Conservation (phyloP, 257 asterid species). For the Capsicum pubescens region DNA sequence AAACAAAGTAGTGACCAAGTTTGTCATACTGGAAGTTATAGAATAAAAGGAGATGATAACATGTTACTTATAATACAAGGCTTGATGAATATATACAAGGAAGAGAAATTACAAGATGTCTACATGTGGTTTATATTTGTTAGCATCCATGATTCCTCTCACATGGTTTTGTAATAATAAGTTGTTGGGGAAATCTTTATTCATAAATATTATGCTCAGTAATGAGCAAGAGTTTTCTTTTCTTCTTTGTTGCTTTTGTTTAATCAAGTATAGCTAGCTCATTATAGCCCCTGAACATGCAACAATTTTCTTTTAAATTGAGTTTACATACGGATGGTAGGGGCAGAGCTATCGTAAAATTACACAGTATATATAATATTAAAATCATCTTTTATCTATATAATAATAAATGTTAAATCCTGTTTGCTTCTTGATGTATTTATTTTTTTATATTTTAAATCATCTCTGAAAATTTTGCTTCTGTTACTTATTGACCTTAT, state of each 20-base stretch:
- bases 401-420: too few species aligned
- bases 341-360: too few species aligned
- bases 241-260: background rate
- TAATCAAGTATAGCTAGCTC: background rate
- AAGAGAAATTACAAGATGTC: conserved; percentile 28
- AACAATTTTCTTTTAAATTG: background rate
- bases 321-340: too few species aligned
- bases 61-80: conserved; percentile 29
- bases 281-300: conserved; percentile 14
- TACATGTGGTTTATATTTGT: conserved; percentile 32
- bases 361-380: too few species aligned
- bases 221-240: conserved; percentile 20
- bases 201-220: conserved; percentile 14
- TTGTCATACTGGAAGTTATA: conserved; percentile 41
- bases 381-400: too few species aligned
- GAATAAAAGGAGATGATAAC: background rate
- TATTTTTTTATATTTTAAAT: too few species aligned
- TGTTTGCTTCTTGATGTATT: too few species aligned
- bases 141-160: conserved; percentile 47
- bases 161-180: conserved; percentile 45
- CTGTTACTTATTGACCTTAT: too few species aligned
- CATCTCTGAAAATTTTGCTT: too few species aligned
- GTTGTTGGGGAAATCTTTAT: conserved; percentile 46
- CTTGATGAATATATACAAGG: conserved; percentile 20
- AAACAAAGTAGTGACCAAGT: conserved; percentile 19